phyloP scores from a whole-genome alignment of 1,139 yeast genomes.

The Suhomyces maxii region DNA sequence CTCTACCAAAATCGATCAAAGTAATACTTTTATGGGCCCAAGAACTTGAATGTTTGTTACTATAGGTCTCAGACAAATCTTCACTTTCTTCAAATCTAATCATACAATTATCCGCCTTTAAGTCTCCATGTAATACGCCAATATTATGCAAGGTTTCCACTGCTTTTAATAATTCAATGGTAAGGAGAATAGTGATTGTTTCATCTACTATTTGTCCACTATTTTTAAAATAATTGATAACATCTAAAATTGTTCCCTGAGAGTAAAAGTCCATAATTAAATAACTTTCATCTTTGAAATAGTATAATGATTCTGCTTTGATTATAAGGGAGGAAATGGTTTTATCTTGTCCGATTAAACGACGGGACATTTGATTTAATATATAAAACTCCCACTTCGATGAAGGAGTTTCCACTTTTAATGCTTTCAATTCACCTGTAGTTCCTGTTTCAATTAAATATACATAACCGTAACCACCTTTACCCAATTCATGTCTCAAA shows the following conservation, averaged over 20 bases:
- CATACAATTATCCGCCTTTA: conserved; percentile 89
- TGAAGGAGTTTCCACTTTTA: conserved; percentile 73
- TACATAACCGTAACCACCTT: conserved; percentile 80
- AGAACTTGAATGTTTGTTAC: conserved; percentile 34
- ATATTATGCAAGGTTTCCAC: conserved; percentile 63
- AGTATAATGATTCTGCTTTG: conserved; percentile 52
- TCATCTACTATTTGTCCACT: conserved; percentile 53
- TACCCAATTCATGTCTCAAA: conserved; percentile 64
- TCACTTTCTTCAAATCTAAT: conserved; percentile 41
- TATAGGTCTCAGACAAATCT: conserved; percentile 27
- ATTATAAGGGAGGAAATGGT: conserved; percentile 38
- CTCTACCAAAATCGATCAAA: conserved; percentile 81
- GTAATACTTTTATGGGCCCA: conserved; percentile 62
- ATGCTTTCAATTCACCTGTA: conserved; percentile 56
- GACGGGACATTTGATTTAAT: conserved; percentile 51
- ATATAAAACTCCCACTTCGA: conserved; percentile 84
- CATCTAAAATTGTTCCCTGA: conserved; percentile 76
- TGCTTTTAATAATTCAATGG: conserved; percentile 60
- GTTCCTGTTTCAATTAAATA: conserved; percentile 68
- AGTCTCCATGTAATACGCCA: conserved; percentile 80
- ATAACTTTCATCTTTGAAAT: conserved; percentile 73
- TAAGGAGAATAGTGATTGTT: conserved; percentile 58
- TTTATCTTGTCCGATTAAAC: conserved; percentile 22
- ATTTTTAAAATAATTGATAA: conserved; percentile 53
- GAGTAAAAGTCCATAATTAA: conserved; percentile 64